A percentile compares a stretch with the other conserved stretches of the same genome.
Evolutionary conservation across 345 rosid genomes (phyloP).

Genomic region (Ceriops zippeliana): DNA sequence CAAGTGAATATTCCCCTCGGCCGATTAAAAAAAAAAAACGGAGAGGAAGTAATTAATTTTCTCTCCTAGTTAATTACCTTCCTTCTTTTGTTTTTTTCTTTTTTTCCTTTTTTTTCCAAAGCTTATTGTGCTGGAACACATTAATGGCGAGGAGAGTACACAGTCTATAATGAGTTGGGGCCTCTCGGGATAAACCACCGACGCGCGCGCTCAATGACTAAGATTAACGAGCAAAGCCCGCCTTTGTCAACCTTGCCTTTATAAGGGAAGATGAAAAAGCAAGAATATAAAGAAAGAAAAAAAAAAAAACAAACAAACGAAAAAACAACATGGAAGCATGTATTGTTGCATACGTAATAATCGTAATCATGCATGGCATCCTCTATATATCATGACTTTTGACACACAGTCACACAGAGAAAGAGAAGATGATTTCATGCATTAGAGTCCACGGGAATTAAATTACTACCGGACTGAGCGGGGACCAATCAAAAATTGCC

Average conservation of each 20-base stretch:
- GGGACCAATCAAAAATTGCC: slow-evolving; percentile 24
- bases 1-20: too few species aligned
- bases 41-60: too few species aligned
- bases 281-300: background rate
- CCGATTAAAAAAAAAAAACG: too few species aligned
- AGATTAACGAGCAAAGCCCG: background rate
- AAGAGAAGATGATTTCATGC: slow-evolving; percentile 25
- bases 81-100: too few species aligned
- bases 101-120: too few species aligned
- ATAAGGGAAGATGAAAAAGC: background rate
- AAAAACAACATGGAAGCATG: slow-evolving; percentile 20
- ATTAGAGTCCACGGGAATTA: slow-evolving; percentile 15
- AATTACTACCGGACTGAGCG: slow-evolving; percentile 11
- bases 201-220: background rate
- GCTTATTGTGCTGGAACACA: too few species aligned
- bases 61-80: too few species aligned
- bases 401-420: slow-evolving; percentile 1
- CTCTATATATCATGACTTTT: slow-evolving; percentile 21
- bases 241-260: slow-evolving; percentile 4
- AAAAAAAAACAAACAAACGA: too few species aligned
- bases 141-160: slow-evolving; percentile 4
- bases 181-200: slow-evolving; percentile 10
- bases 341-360: slow-evolving; percentile 51
- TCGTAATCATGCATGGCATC: slow-evolving; percentile 58
- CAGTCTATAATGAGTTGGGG: slow-evolving; percentile 14